These are phyloP conservation scores for Aureobasidium sp. DNA, from an alignment of 2,329 filamentous ascomycete genomes.

Conservation along the genomic window DNA sequence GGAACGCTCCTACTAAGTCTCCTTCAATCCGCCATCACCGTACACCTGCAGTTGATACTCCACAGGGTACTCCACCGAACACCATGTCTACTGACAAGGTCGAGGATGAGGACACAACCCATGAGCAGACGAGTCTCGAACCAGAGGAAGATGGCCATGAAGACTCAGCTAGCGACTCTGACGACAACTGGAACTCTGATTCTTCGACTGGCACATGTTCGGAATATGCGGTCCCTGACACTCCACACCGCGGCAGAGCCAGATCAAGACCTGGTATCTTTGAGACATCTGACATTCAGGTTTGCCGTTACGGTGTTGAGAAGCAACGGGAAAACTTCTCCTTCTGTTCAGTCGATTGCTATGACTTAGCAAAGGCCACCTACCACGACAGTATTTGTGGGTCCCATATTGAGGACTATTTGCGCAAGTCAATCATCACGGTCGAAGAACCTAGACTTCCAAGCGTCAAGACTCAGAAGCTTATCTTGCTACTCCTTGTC, in stretches of 20 bases:
- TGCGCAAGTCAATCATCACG: neutral
- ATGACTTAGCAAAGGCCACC: neutral
- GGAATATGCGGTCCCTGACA: neutral
- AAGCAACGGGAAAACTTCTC: neutral
- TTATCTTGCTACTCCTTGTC: slow-evolving; percentile 4
- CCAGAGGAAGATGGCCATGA: neutral
- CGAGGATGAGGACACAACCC: neutral
- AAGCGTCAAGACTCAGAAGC: neutral
- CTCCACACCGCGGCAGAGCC: neutral
- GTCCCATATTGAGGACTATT: neutral
- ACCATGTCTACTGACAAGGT: too few relatives aligned
- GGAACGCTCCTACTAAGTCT: neutral
- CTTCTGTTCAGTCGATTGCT: slow-evolving; percentile 9
- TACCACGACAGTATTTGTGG: slow-evolving; percentile 3
- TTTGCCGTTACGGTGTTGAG: neutral
- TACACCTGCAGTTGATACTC: neutral
- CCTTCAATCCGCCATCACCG: neutral
- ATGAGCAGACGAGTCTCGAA: too few relatives aligned
- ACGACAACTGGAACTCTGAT: neutral
- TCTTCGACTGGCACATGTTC: neutral
- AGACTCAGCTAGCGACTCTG: too few relatives aligned
- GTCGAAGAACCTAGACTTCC: neutral
- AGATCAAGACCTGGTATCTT: neutral
- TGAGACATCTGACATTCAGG: slow-evolving; percentile 1
- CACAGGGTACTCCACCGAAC: neutral